Base-by-base conservation (phyloP, 108 stramenopile genomes). In the Conticribra weissflogii region DNA sequence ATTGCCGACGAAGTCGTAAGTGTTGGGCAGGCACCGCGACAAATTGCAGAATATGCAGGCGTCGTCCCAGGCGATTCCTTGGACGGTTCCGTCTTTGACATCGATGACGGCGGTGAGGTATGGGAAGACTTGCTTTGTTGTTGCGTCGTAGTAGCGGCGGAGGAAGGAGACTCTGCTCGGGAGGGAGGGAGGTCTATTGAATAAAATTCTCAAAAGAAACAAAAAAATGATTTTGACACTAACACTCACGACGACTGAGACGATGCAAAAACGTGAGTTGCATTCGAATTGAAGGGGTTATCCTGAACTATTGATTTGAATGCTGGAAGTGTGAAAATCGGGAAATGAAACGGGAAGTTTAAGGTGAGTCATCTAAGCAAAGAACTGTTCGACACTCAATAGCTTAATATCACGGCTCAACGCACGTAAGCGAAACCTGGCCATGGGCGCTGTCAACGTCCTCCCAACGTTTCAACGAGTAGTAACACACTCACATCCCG, bases 41-140 rank as follows among this genome's bases (percentile, higher is more conserved):
- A 59, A 47, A 30, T 67, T 50, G 74, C 96, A 96, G 81, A 95
- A 94, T 46, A 91, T 72, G 59, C 93, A 96, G 23, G 91, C 92
- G 72, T 97, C 88, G 76, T 97, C 96, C 93, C 94, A 97, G 31
- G 92, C 78, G 44, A 97, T 90, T 24, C 95, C 94, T 0, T 63
- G 69, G 14, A 96, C 86, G 18, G 79, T 71, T 12, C 96, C 96
- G 16, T 91, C 69, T 41, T 90, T 65, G 68, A 96, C 94, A 68
- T 86, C 81, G 64, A 97, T 90, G 63, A 97, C 86, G 23, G 92
- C 93, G 2, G 94, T 97, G 62, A 96, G 80, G 50, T 81, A 74
- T 12, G 94, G 93, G 59, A 80, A 97, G 45, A 93, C 61, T 30
- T 52, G 46, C n/a, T 81, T 62, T 1, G 50, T 41, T 27, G 56